Evolutionary conservation across 2,329 filamentous ascomycete genomes (phyloP).

Genomic region (Trichoderma pleuroti): DNA sequence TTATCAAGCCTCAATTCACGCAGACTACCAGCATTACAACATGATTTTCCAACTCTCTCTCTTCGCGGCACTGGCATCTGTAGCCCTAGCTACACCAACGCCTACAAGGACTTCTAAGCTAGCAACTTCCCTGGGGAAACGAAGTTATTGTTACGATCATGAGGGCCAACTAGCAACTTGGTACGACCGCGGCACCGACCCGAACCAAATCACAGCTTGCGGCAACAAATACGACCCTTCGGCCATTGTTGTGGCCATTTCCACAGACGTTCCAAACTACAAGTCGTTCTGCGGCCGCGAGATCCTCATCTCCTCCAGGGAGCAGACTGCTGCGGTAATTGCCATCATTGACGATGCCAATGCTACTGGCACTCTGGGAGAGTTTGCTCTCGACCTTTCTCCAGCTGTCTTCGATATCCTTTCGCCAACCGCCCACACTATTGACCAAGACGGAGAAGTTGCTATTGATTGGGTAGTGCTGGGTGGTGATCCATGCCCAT

Average conservation of each 20-base stretch:
- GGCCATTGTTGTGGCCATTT: neutral
- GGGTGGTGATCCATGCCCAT: neutral
- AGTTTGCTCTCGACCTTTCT: slow-evolving; percentile 2
- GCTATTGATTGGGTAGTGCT: neutral
- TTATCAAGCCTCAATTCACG: neutral
- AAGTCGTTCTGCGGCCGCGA: neutral
- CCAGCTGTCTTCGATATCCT: slow-evolving; percentile 3
- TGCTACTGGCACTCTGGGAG: neutral
- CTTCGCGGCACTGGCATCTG: neutral
- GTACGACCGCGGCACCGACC: neutral
- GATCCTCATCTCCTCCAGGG: neutral
- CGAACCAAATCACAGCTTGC: slow-evolving; percentile 6
- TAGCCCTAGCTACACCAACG: neutral
- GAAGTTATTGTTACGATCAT: neutral
- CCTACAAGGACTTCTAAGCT: neutral
- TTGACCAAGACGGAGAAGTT: neutral
- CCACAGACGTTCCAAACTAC: neutral
- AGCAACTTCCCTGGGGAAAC: neutral
- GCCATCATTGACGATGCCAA: neutral
- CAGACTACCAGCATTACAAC: neutral
- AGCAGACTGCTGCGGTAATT: neutral
- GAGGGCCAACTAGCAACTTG: neutral
- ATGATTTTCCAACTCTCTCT: neutral
- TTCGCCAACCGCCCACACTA: neutral
- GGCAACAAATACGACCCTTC: neutral